These are phyloP conservation scores for Talaromyces sp. DNA, from an alignment of 2,329 filamentous ascomycete species.

Conservation along the genomic window DNA sequence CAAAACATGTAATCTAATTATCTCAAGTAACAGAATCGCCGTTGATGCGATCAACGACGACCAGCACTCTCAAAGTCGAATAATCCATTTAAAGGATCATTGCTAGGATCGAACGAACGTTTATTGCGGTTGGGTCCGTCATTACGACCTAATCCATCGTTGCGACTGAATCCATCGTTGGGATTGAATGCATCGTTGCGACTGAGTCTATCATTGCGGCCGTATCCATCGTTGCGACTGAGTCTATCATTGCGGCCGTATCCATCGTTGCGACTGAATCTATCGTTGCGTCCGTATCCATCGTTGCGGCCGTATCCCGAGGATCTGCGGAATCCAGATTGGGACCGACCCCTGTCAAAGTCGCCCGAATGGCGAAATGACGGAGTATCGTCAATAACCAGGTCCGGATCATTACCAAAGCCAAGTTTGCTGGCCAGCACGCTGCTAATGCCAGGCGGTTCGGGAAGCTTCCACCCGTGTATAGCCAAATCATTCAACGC, in stretches of 20 bases:
- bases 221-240: not conserved
- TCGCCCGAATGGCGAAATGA: not conserved
- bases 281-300: not conserved
- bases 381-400: constrained; percentile 14
- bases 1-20: not conserved
- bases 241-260: not conserved
- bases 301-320: not conserved
- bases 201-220: not conserved
- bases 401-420: constrained; percentile 18
- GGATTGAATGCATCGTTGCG: not conserved
- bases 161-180: not conserved
- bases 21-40: not conserved
- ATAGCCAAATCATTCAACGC: constrained; percentile 41
- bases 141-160: too few species aligned
- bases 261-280: not conserved
- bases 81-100: not conserved
- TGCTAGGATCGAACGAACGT: not conserved
- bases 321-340: not conserved
- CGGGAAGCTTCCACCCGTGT: constrained; percentile 43
- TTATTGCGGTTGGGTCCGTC: not conserved
- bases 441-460: constrained; percentile 29
- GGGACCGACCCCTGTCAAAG: not conserved
- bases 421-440: constrained; percentile 24
- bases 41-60: not conserved
- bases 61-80: not conserved